phyloP scores from a whole-genome alignment of 2,329 filamentous ascomycete species.

The Bipolaris oryzae region DNA sequence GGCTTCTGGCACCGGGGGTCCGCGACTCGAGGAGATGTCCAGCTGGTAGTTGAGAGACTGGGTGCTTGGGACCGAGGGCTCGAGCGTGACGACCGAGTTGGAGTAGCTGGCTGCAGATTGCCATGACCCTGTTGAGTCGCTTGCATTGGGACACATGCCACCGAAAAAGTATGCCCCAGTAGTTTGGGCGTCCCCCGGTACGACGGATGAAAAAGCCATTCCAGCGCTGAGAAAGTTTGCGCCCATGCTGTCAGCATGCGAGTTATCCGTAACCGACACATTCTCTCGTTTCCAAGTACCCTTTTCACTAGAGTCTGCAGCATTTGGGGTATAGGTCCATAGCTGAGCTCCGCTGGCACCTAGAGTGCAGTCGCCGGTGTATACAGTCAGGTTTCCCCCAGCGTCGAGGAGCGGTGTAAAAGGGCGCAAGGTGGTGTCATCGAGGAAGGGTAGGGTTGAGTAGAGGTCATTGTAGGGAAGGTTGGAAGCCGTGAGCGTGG shows the following conservation, averaged over 20 bases:
- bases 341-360: conserved; percentile 60
- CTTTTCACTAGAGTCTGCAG: conserved; percentile 52
- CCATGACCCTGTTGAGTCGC: conserved; percentile 59
- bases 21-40: conserved; percentile 58
- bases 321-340: conserved; percentile 69
- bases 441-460: conserved; percentile 67
- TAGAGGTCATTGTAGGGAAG: conserved; percentile 57
- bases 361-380: conserved; percentile 72
- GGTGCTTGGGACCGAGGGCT: conserved; percentile 50
- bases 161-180: conserved; percentile 77
- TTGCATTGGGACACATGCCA: conserved; percentile 76
- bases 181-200: conserved; percentile 59
- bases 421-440: conserved; percentile 56
- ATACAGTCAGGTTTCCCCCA: conserved; percentile 73
- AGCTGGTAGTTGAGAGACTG: conserved; percentile 54
- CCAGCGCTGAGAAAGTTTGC: conserved; percentile 65
- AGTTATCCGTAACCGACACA: conserved; percentile 43
- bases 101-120: conserved; percentile 76
- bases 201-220: conserved; percentile 70
- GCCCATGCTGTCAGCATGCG: conserved; percentile 47
- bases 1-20: conserved; percentile 78
- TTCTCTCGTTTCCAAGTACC: conserved; percentile 62
- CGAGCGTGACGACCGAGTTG: conserved; percentile 74
- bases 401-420: conserved; percentile 72
- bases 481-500: conserved; percentile 58